Percentiles rank a stretch among this genome's conserved stretches.
Evolutionary conservation across 306 rosid species (phyloP).

Genomic region (Gillenia trifoliata): DNA sequence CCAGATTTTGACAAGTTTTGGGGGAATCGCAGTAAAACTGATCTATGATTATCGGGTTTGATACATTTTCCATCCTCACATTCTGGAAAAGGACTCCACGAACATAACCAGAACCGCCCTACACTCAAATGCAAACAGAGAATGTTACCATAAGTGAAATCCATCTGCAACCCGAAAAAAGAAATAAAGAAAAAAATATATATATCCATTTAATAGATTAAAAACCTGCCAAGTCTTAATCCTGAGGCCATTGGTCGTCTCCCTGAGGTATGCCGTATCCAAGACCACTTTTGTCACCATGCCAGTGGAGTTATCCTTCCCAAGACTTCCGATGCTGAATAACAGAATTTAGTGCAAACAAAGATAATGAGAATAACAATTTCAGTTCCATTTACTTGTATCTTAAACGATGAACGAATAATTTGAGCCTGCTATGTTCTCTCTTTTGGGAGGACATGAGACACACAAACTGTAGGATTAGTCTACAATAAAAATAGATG

Average conservation of each 20-base stretch:
- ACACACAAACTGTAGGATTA: background rate
- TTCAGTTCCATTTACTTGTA: background rate
- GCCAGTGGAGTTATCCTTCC: constrained; percentile 83
- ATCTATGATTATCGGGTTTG: constrained; percentile 86
- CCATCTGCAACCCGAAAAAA: background rate
- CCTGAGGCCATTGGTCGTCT: constrained; percentile 83
- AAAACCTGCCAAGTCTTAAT: constrained; percentile 97
- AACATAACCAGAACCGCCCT: constrained; percentile 99
- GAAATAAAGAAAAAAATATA: background rate
- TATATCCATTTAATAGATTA: background rate
- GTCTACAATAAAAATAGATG: background rate
- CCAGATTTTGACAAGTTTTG: constrained; percentile 66
- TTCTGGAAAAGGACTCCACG: constrained; percentile 76
- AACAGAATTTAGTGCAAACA: background rate
- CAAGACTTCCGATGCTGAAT: constrained; percentile 94
- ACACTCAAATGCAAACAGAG: background rate
- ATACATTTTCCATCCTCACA: constrained; percentile 73
- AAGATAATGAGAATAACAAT: background rate
- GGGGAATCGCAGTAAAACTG: constrained; percentile 99
- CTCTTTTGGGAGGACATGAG: background rate
- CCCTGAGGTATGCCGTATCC: constrained; percentile 78
- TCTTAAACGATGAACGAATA: background rate
- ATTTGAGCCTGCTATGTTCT: background rate
- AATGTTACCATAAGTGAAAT: background rate
- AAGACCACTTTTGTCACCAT: constrained; percentile 76